Percentiles rank a stretch among this genome's conserved stretches.
phyloP scores from a whole-genome alignment of 169 alveolate genomes.

The Fabrea salina region DNA sequence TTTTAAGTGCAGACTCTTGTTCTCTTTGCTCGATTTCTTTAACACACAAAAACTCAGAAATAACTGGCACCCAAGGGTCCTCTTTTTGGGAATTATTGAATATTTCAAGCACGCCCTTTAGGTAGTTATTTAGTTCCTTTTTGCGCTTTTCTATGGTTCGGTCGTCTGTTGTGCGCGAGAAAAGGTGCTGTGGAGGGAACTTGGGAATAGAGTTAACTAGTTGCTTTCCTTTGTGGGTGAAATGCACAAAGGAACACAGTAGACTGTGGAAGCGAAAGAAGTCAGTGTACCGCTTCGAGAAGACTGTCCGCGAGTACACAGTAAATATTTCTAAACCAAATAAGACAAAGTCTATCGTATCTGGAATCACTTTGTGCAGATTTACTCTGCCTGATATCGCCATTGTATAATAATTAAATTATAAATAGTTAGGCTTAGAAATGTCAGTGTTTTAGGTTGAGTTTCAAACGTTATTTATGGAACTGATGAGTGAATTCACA shows the following conservation, averaged over 20 bases:
- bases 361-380: not conserved
- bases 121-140: not conserved
- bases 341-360: conserved; percentile 12
- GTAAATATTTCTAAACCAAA: conserved; percentile 32
- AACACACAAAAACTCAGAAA: conserved; percentile 23
- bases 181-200: not conserved
- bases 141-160: conserved; percentile 1
- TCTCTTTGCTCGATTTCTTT: conserved; percentile 17
- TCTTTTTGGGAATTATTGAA: too few species aligned
- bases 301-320: conserved; percentile 1
- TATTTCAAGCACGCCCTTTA: not conserved
- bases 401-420: too few species aligned
- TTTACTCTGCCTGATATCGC: not conserved
- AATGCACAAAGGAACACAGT: not conserved
- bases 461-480: too few species aligned
- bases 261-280: conserved; percentile 19
- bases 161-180: not conserved
- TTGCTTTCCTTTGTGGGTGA: too few species aligned
- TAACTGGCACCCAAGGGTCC: conserved; percentile 17
- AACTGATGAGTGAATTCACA: too few species aligned
- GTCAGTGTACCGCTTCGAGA: conserved; percentile 9
- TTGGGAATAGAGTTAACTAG: not conserved
- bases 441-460: too few species aligned
- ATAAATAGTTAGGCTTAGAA: too few species aligned
- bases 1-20: not conserved